Evolutionary conservation across 306 rosid genomes (phyloP).

Genomic region (Crotalaria pallida): DNA sequence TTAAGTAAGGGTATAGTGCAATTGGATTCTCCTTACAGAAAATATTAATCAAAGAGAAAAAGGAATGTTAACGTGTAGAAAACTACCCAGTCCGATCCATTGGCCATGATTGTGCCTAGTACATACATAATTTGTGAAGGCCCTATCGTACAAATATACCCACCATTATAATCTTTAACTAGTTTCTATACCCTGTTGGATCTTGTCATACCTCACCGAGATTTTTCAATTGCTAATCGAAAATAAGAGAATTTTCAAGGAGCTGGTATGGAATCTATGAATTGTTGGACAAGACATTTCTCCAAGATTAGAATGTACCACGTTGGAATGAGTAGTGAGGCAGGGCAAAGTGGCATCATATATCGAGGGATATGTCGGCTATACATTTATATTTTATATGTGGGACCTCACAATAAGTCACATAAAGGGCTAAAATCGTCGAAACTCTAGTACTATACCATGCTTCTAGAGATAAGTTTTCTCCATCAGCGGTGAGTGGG

Average conservation of each 20-base stretch:
- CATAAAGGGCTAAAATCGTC: not conserved
- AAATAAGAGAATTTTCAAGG: not conserved
- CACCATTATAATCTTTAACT: too few species aligned
- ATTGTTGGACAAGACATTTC: conserved; percentile 17
- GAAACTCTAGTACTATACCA: not conserved
- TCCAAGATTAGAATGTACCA: not conserved
- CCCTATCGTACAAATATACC: too few species aligned
- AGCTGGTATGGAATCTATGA: not conserved
- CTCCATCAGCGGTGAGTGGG: not conserved
- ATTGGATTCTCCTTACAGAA: conserved; percentile 9
- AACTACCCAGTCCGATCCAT: not conserved
- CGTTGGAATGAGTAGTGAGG: conserved; percentile 1
- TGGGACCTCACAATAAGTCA: not conserved
- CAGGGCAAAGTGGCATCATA: not conserved
- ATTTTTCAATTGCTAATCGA: too few species aligned
- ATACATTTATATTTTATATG: not conserved
- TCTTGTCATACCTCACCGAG: too few species aligned
- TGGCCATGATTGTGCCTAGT: too few species aligned
- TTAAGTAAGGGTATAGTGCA: not conserved
- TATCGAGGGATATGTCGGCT: not conserved
- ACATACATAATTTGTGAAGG: too few species aligned
- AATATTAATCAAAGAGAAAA: not conserved
- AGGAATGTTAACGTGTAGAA: not conserved
- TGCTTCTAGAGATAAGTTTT: not conserved
- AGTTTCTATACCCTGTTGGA: too few species aligned